Evolutionary conservation across 2,329 filamentous ascomycete genomes (phyloP).

Genomic region (Fusarium liriodendri): DNA sequence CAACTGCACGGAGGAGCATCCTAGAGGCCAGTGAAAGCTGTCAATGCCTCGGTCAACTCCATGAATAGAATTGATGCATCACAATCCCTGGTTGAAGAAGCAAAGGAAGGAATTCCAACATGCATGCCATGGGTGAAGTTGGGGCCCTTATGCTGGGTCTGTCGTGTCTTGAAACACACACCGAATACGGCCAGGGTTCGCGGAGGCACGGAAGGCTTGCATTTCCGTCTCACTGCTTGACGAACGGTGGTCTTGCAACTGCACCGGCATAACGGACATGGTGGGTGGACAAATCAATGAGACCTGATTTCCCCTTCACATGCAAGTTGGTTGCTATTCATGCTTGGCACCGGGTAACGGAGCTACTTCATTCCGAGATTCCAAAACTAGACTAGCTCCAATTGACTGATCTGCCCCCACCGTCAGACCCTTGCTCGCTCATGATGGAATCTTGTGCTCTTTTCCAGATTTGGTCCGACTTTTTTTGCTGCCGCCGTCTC

Average conservation of each 20-base stretch:
- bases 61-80: background rate
- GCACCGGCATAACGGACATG: background rate
- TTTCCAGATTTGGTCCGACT: conserved; percentile 35
- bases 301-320: background rate
- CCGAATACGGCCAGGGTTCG: background rate
- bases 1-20: background rate
- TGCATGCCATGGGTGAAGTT: background rate
- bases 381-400: background rate
- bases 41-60: background rate
- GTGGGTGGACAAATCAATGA: conserved; percentile 1
- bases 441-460: conserved; percentile 35
- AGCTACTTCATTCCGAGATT: conserved; percentile 19
- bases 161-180: background rate
- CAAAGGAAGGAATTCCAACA: background rate
- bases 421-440: conserved; percentile 24
- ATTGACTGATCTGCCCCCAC: conserved; percentile 34
- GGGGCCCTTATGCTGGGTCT: background rate
- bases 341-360: conserved; percentile 1
- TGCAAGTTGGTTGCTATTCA: conserved; percentile 3
- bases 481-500: conserved; percentile 30
- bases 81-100: background rate
- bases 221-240: background rate
- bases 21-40: background rate
- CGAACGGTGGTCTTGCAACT: background rate
- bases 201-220: background rate